phyloP scores from a whole-genome alignment of 1,284 basidiomycete genomes.

The Boletellus deceptivus region DNA sequence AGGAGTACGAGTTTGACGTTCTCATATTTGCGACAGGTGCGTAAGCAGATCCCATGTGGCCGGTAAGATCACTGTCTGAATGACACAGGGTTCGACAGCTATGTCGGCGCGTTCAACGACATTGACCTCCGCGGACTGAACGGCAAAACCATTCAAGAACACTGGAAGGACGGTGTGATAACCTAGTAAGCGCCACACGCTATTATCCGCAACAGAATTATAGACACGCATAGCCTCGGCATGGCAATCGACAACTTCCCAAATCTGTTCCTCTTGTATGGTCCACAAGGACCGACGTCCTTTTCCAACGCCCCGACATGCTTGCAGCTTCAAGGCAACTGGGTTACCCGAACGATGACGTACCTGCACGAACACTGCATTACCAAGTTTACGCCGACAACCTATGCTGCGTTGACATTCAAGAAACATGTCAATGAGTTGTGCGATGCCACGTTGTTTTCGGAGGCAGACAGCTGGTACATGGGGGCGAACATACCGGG shows the following conservation, averaged over 20 bases:
- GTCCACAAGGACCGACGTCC: constrained; percentile 15
- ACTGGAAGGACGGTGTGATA: constrained; percentile 14
- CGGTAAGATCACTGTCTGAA: not conserved
- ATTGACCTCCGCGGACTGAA: constrained; percentile 14
- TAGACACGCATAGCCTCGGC: constrained; percentile 8
- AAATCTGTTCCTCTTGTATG: constrained; percentile 13
- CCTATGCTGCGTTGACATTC: constrained; percentile 5
- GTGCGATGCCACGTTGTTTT: not conserved
- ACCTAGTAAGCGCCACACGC: constrained; percentile 14
- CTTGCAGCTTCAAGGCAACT: constrained; percentile 7
- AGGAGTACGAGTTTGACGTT: constrained; percentile 14
- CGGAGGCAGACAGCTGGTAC: constrained; percentile 7
- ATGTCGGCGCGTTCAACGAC: constrained; percentile 1
- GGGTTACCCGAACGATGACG: constrained; percentile 10
- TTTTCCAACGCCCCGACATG: constrained; percentile 13
- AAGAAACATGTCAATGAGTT: constrained; percentile 13
- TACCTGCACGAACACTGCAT: constrained; percentile 9
- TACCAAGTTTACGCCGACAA: constrained; percentile 18
- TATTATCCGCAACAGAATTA: not conserved
- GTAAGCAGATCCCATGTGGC: not conserved
- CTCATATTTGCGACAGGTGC: constrained; percentile 4
- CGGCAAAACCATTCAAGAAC: constrained; percentile 12
- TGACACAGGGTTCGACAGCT: constrained; percentile 10
- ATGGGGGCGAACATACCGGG: constrained; percentile 15
- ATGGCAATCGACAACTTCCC: constrained; percentile 16